Conservation (phyloP, 139 green algal species). For the Tetradesmus lagerheimii region DNA sequence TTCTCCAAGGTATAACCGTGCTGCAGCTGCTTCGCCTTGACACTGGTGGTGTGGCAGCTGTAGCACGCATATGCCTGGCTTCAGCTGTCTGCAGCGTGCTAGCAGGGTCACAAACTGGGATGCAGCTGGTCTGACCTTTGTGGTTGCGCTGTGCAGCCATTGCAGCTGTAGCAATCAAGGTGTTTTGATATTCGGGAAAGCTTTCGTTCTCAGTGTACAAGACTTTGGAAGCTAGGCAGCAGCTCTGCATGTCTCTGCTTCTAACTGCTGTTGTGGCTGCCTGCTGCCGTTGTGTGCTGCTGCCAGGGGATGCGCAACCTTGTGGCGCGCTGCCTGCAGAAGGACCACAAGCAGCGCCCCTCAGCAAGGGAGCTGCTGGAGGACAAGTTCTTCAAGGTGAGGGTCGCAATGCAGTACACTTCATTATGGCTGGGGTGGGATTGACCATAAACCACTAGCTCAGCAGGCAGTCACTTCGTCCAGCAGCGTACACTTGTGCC, state of each 20-base stretch:
- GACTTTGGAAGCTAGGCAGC: too few species aligned
- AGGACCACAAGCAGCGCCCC: constrained; percentile 92
- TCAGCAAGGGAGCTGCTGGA: constrained; percentile 95
- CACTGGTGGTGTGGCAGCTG: background rate
- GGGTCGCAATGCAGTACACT: too few species aligned
- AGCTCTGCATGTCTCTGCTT: background rate
- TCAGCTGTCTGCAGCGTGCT: too few species aligned
- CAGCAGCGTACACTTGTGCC: background rate
- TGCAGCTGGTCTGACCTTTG: background rate
- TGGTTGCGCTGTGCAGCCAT: background rate
- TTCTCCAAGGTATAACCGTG: constrained; percentile 77
- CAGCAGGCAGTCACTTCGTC: too few species aligned
- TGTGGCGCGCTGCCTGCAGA: constrained; percentile 96
- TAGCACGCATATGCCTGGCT: background rate
- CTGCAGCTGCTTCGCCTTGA: background rate
- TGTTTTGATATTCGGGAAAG: too few species aligned
- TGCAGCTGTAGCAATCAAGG: background rate
- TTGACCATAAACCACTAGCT: too few species aligned
- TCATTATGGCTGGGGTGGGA: too few species aligned
- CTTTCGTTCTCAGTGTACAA: too few species aligned
- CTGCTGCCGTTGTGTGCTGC: constrained; percentile 13
- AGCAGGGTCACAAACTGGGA: too few species aligned
- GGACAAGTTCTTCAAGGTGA: constrained; percentile 98
- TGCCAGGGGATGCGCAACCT: constrained; percentile 91
- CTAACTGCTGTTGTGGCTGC: constrained; percentile 2